Base-by-base conservation (phyloP, 768 basidiomycete genomes). In the Harrya chromipes region DNA sequence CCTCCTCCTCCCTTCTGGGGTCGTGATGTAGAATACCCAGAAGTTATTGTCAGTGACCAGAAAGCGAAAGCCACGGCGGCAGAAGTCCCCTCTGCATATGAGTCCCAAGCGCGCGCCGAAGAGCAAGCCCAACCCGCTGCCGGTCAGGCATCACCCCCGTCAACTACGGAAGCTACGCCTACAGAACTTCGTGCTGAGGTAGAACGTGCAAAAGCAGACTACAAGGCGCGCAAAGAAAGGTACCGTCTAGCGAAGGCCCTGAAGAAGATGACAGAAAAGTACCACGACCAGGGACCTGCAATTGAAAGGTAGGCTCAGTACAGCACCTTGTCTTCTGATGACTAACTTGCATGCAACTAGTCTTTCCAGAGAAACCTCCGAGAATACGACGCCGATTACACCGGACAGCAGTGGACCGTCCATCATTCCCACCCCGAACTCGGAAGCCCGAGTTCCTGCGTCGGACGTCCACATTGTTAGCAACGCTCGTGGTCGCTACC, bases 171-270 rank as follows among this genome's bases (percentile, higher is more conserved):
- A 19, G 23, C 6, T 16, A 47, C 62, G 2, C 47, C 64, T n/a
- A 60, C 60, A 47, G 58, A 65, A 16, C 59, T 71, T 35, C 60
- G 65, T 26, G 60, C 54, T 24, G 72, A 79, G 26, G 77, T 89
- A 4, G 82, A 88, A 58, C 78, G 71, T 17, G 85, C 87, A 1
- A 90, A 87, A 57, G 72, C 72, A 23, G 67, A 69, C 20, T 90
- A 90, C 65, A 85, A 80, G 66, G 74, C 73, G 1, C 79, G 83
- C 66, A 90, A 90, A 60, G 85, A 87, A 57, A 72, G 72, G 20
- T 87, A 88, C 57, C 78, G 85, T 24, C 69, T 70, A 55, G 80
- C 83, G 45, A 76, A 80, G 45, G 79, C 82, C 41, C 69, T 71
- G 21, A 77, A 73, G 49, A 74, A 64, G 55, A 72, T 68, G 54